phyloP scores from a whole-genome alignment of 1,284 basidiomycete genomes.

The Sphaerobolus stellatus region DNA sequence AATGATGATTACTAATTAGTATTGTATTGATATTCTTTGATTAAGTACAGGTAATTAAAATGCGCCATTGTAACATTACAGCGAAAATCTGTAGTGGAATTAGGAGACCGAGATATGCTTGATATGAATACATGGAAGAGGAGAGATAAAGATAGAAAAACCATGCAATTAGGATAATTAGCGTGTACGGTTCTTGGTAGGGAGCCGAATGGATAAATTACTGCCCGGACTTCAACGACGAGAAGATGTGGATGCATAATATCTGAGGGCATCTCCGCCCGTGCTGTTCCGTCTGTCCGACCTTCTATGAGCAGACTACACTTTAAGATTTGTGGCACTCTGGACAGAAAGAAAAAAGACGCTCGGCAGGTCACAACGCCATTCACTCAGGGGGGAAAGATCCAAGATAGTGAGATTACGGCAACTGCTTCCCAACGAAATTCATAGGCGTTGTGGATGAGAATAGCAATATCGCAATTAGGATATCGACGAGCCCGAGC shows the following conservation, averaged over 20 bases:
- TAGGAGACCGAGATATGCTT: neutral
- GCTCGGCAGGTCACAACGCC: no score
- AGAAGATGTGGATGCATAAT: slow-evolving; percentile 5
- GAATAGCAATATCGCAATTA: no score
- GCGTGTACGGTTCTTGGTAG: slow-evolving; percentile 5
- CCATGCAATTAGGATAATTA: neutral
- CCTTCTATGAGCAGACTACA: slow-evolving; percentile 21
- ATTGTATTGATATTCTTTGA: slow-evolving; percentile 8
- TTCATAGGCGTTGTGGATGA: no score
- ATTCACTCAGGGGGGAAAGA: no score
- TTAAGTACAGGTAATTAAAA: neutral
- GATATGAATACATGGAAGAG: neutral
- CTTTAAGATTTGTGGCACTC: slow-evolving; percentile 74
- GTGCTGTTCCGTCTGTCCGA: slow-evolving; percentile 5
- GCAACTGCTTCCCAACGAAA: no score
- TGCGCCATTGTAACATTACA: slow-evolving; percentile 1
- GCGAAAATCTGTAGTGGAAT: neutral
- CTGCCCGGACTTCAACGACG: no score
- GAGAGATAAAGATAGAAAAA: neutral
- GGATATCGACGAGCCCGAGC: no score
- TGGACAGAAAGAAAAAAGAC: no score
- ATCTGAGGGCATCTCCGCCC: neutral
- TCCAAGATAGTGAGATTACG: no score
- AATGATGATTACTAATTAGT: slow-evolving; percentile 30
- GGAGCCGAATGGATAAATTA: no score